Evolutionary conservation across 805 yeast species (phyloP).

Genomic region (Metschnikowia gelsemii): DNA sequence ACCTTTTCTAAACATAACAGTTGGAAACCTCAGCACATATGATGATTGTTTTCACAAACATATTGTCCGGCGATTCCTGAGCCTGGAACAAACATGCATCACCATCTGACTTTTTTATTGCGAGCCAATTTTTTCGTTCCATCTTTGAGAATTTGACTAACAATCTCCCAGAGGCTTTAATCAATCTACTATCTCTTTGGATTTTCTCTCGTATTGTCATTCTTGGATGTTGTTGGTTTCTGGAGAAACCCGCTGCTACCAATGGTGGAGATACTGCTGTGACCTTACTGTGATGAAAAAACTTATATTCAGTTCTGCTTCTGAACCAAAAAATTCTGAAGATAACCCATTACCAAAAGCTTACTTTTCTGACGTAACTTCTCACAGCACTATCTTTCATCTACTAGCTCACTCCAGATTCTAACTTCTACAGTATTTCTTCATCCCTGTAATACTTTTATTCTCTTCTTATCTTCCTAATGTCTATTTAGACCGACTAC

Average conservation of each 20-base stretch:
- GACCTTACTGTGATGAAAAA: slow-evolving; percentile 57
- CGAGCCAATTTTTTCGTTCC: slow-evolving; percentile 2
- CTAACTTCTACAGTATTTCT: neutral
- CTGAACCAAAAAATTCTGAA: slow-evolving; percentile 76
- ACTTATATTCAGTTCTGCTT: slow-evolving; percentile 89
- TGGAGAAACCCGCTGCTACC: slow-evolving; percentile 18
- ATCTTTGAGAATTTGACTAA: slow-evolving; percentile 5
- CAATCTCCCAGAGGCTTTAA: neutral
- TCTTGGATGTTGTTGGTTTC: slow-evolving; percentile 14
- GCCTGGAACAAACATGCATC: slow-evolving; percentile 90
- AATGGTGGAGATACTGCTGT: slow-evolving; percentile 12
- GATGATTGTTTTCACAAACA: slow-evolving; percentile 26
- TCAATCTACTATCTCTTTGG: neutral
- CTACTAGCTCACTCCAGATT: neutral
- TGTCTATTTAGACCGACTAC: neutral
- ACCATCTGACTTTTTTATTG: slow-evolving; percentile 72
- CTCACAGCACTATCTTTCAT: slow-evolving; percentile 8
- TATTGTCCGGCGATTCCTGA: slow-evolving; percentile 59
- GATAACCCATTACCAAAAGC: slow-evolving; percentile 73
- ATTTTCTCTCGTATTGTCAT: neutral
- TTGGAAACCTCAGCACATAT: slow-evolving; percentile 13
- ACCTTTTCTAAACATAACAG: neutral
- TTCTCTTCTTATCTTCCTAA: neutral
- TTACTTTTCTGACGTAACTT: slow-evolving; percentile 39
- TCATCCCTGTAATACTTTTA: neutral